These are phyloP conservation scores for Acer campestre DNA, from an alignment of 345 rosid genomes.

Conservation along the genomic window DNA sequence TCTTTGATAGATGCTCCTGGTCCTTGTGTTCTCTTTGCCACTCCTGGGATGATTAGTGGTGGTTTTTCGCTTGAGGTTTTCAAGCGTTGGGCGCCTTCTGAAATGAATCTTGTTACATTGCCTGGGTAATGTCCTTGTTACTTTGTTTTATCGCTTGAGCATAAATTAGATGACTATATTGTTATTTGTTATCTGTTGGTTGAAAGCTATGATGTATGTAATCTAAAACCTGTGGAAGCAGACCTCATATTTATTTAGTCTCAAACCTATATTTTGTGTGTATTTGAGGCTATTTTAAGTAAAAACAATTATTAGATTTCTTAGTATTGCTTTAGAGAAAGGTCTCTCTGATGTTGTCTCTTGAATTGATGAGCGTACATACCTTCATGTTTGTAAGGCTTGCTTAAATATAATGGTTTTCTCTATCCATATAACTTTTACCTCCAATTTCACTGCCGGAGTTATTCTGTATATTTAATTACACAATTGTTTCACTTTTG, in stretches of 20 bases:
- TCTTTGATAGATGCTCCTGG: constrained; percentile 83
- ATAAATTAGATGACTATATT: background rate
- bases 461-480: background rate
- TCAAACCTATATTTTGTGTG: background rate
- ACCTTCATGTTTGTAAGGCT: background rate
- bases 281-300: background rate
- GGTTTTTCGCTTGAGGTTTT: constrained; percentile 96
- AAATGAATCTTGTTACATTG: constrained; percentile 72
- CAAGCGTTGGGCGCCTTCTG: constrained; percentile 93
- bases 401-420: background rate
- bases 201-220: constrained; percentile 8
- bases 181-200: background rate
- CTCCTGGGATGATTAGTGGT: constrained; percentile 97
- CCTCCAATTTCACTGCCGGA: background rate
- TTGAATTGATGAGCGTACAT: background rate
- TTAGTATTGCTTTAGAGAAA: background rate
- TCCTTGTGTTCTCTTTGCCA: constrained; percentile 97
- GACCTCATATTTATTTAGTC: background rate
- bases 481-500: background rate
- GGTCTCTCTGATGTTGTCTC: background rate
- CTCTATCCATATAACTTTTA: background rate
- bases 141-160: constrained; percentile 4
- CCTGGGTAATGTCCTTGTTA: constrained; percentile 68
- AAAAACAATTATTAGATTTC: background rate
- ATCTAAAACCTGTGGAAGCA: background rate